Conservation (phyloP, 2,329 filamentous ascomycete species). For the Nemania sp. region DNA sequence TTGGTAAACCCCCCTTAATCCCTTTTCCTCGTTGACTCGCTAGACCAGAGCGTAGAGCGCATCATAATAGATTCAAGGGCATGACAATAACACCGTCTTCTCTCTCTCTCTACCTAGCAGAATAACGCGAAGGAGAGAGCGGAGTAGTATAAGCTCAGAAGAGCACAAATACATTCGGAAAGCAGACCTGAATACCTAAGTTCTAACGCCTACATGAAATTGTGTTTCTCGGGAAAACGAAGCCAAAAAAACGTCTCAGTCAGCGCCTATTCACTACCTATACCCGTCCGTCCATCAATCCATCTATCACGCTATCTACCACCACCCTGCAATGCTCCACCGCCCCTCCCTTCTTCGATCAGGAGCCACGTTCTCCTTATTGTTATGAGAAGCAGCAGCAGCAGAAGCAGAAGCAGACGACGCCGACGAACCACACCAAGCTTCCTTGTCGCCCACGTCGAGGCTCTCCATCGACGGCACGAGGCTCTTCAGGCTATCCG, state of each 20-base stretch:
- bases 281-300: background rate
- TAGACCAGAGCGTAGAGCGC: no score
- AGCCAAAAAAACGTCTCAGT: no score
- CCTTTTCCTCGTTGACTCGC: no score
- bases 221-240: background rate
- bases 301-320: conserved; percentile 24
- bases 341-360: conserved; percentile 31
- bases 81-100: background rate
- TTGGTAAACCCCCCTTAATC: no score
- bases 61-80: no score
- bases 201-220: conserved; percentile 9
- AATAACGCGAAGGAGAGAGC: background rate
- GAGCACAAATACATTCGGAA: background rate
- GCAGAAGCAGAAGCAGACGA: background rate
- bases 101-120: background rate
- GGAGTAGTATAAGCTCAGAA: background rate
- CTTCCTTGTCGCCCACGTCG: conserved; percentile 26
- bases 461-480: conserved; percentile 36
- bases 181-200: background rate
- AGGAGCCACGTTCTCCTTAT: conserved; percentile 25
- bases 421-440: conserved; percentile 13
- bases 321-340: conserved; percentile 38
- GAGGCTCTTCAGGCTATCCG: conserved; percentile 39
- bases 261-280: background rate
- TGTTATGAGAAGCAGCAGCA: background rate